Percentiles rank a stretch among this genome's conserved stretches.
These are phyloP conservation scores for Posidonia australis DNA, from an alignment of 106 monocot genomes.

Conservation along the genomic window DNA sequence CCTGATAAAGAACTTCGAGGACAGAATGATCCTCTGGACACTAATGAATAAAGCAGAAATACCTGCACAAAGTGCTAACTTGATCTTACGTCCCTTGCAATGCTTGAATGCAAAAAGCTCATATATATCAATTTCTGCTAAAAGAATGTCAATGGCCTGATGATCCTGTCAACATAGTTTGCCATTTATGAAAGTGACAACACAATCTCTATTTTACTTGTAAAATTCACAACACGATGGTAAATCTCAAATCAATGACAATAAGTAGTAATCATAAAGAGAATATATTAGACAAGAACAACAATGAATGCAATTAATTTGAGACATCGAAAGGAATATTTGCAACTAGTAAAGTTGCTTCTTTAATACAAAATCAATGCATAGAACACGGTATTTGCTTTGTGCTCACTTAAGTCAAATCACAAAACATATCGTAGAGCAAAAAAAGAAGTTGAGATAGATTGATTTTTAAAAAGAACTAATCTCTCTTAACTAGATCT, in stretches of 20 bases:
- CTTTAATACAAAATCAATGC: no score
- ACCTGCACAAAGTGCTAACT: constrained; percentile 96
- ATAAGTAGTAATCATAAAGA: background rate
- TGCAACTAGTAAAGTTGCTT: no score
- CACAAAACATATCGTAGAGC: no score
- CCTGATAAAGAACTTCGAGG: background rate
- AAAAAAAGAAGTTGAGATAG: no score
- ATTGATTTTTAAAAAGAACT: no score
- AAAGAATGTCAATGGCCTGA: constrained; percentile 85
- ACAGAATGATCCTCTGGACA: background rate
- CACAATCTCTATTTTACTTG: background rate
- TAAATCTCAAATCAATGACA: background rate
- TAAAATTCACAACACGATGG: background rate
- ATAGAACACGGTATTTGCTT: no score
- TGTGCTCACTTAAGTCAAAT: no score
- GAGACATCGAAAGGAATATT: no score
- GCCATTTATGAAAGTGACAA: background rate
- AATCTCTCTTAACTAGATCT: no score
- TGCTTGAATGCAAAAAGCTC: constrained; percentile 96
- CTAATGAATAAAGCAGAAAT: constrained; percentile 1
- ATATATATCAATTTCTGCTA: constrained; percentile 97
- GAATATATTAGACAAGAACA: background rate
- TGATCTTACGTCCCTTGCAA: constrained; percentile 78
- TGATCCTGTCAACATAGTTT: constrained; percentile 47
- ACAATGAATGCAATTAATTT: no score